Evolutionary conservation across 176 grass and related monocot genomes (phyloP).

Genomic region (Zizania latifolia): DNA sequence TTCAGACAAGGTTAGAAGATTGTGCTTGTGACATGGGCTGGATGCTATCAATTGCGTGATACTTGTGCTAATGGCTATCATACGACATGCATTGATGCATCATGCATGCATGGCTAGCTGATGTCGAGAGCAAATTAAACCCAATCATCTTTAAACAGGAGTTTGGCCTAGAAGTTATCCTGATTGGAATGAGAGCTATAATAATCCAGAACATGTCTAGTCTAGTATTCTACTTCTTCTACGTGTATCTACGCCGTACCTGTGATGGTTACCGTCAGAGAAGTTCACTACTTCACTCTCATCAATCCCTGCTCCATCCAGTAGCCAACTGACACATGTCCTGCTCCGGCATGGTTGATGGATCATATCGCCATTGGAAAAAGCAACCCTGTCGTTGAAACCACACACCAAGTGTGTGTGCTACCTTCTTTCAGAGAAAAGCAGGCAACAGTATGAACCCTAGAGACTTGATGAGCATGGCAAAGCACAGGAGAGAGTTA

Average conservation of each 20-base stretch:
- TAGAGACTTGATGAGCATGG: conserved; percentile 35
- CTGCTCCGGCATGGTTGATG: no score
- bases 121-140: conserved; percentile 9
- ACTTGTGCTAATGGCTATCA: not conserved
- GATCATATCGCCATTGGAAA: not conserved
- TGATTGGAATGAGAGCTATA: conserved; percentile 21
- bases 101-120: not conserved
- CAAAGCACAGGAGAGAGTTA: conserved; percentile 29
- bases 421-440: not conserved
- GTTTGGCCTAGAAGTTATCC: not conserved
- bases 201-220: not conserved
- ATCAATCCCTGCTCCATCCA: not conserved
- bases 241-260: not conserved
- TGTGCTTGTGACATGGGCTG: not conserved
- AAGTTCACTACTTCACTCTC: conserved; percentile 30
- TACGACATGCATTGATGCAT: no score
- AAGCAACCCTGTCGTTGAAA: conserved; percentile 11
- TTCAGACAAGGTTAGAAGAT: conserved; percentile 1
- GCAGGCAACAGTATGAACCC: not conserved
- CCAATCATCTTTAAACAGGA: conserved; percentile 5
- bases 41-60: not conserved
- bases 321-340: not conserved
- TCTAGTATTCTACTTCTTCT: not conserved
- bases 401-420: not conserved
- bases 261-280: not conserved